Conservation (phyloP, 2,329 filamentous ascomycete species). For the Penicillium janthinellum region DNA sequence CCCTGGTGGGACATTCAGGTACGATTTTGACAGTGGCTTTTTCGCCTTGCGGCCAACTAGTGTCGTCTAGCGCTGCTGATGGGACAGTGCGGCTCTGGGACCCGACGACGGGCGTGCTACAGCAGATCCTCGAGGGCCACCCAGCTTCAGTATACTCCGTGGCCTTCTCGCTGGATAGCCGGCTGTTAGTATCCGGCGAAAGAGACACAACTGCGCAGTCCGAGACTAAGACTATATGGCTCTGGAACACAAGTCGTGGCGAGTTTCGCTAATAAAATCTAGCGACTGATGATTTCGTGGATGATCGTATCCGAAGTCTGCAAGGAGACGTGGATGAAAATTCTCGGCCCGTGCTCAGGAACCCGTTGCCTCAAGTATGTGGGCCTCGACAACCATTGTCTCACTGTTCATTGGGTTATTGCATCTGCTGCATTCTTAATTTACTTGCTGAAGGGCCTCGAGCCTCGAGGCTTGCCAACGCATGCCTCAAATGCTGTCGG, state of each 20-base stretch:
- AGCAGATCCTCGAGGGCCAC: slow-evolving; percentile 10
- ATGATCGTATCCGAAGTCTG: neutral
- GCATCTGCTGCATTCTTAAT: neutral
- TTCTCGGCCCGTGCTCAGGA: neutral
- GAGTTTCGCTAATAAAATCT: too few species aligned
- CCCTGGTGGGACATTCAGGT: slow-evolving; percentile 4
- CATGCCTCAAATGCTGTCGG: too few species aligned
- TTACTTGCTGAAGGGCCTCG: too few species aligned
- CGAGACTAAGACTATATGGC: too few species aligned
- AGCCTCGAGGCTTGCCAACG: too few species aligned
- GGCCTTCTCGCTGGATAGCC: slow-evolving; percentile 6
- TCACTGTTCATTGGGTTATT: neutral
- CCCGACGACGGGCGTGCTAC: slow-evolving; percentile 5
- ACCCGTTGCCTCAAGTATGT: neutral
- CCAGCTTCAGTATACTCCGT: neutral
- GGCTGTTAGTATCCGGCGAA: neutral
- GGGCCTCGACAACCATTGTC: neutral
- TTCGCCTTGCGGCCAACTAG: slow-evolving; percentile 23
- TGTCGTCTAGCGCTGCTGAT: slow-evolving; percentile 14
- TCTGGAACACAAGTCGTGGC: neutral
- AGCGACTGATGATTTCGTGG: too few species aligned
- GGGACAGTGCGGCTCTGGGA: neutral
- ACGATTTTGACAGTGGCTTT: slow-evolving; percentile 14
- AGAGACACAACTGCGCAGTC: neutral
- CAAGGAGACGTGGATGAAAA: neutral